Evolutionary conservation across 2,329 filamentous ascomycete genomes (phyloP), one percentile per base, ranked within the genome.

Genomic region (Epichloe festucae): DNA sequence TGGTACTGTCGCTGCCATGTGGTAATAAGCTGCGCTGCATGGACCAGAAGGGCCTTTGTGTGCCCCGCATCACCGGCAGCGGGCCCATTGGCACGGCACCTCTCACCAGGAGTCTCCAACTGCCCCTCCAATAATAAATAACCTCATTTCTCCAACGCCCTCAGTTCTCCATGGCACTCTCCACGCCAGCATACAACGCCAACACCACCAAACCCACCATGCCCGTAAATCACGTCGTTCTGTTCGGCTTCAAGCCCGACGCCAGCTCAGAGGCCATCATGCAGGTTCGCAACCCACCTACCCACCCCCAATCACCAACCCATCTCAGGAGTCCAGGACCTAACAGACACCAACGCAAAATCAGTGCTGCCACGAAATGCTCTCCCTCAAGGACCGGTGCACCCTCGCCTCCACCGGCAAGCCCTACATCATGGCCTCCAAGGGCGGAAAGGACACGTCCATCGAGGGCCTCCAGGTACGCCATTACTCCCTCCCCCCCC

Each of bases 371-470:
- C 53, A 57, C 3, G 55, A 57, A 14, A 59, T 72, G 49, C 55
- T 85, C 5, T 71, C 64, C 1, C 68, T 88, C 2, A 74, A 74
- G 57, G 68, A 78, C 5, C 72, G 71, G 6, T 88, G 85, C 62
- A 46, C 85, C 17, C 80, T 85, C 56, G 79, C 83, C 2, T 68
- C 66, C 1, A 76, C 78, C 0, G 67, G 78, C 14, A 68, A 74
- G 54, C 75, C 77, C 0, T 87, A 87, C 59, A 74, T 87, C 54
- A 74, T 72, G 55, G 73, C 74, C 0, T 67, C 74, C 19, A 72
- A 71, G 3, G 83, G 81, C 2, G 84, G 84, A 1, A 67, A 66
- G 47, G 78, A 87, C 59, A 82, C 78, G 55, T 83, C 78, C 31
- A 71, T 73, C 0, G 82, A 86, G 64, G 78, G 77, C 5, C 60